phyloP scores from a whole-genome alignment of 2,329 filamentous ascomycete genomes.

The Pezicula rhizophila region DNA sequence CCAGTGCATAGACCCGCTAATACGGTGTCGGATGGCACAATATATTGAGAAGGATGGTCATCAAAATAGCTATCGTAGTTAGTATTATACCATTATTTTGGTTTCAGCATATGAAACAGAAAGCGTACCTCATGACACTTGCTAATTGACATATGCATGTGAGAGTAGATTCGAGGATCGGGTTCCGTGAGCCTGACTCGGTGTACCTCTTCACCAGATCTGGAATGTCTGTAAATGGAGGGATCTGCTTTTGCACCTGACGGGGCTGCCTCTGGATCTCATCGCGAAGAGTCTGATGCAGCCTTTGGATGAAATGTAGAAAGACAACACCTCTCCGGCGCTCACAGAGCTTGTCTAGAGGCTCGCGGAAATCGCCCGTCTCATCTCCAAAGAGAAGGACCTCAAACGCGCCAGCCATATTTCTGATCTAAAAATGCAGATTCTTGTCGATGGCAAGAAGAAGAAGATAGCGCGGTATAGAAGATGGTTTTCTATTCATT shows the following conservation, averaged over 20 bases:
- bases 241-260: constrained; percentile 3
- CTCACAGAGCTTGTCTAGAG: constrained; percentile 3
- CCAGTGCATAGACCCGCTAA: constrained; percentile 21
- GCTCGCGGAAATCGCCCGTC: constrained; percentile 3
- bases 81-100: no score
- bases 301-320: no score
- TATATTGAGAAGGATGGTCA: no score
- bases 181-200: constrained; percentile 1
- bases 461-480: no score
- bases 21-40: no score
- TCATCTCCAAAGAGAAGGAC: constrained; percentile 5
- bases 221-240: constrained; percentile 3
- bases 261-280: neutral
- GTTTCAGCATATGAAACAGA: neutral
- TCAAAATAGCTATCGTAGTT: no score
- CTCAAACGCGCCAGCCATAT: constrained; percentile 3
- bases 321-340: neutral
- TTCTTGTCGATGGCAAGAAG: no score
- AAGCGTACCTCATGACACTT: constrained; percentile 2
- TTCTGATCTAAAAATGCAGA: neutral
- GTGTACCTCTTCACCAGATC: constrained; percentile 1
- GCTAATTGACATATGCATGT: constrained; percentile 3
- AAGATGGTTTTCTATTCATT: no score
- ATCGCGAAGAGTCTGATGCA: no score
- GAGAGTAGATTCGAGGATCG: constrained; percentile 1